phyloP scores from a whole-genome alignment of 2,329 filamentous ascomycete genomes.

The Calonectria pseudoreteaudii region DNA sequence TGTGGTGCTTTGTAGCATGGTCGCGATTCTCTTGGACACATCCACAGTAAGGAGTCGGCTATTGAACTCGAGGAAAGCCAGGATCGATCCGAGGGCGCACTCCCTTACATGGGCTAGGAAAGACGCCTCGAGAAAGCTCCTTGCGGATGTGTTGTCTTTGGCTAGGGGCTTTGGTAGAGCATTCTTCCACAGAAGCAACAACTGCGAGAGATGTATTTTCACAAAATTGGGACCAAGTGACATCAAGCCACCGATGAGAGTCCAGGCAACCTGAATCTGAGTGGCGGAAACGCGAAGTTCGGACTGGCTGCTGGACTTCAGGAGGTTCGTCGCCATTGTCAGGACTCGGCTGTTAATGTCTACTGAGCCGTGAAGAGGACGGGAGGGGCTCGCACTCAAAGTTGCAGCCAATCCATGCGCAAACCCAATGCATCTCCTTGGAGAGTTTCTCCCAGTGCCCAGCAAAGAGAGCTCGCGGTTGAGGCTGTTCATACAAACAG shows the following conservation, averaged over 20 bases:
- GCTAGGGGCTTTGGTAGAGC: constrained; percentile 94
- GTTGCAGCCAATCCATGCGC: constrained; percentile 92
- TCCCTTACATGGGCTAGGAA: constrained; percentile 96
- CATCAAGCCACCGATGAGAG: constrained; percentile 95
- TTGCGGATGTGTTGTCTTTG: constrained; percentile 87
- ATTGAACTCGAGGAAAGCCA: constrained; percentile 95
- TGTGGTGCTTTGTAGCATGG: constrained; percentile 95
- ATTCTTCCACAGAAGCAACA: constrained; percentile 96
- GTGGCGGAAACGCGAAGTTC: constrained; percentile 92
- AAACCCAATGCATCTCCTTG: constrained; percentile 87
- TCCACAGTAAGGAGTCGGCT: constrained; percentile 91
- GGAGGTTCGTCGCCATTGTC: constrained; percentile 88
- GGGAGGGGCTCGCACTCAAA: constrained; percentile 87
- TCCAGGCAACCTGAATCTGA: constrained; percentile 98
- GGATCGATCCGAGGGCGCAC: constrained; percentile 89
- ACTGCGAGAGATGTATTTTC: constrained; percentile 95
- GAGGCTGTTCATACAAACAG: constrained; percentile 96
- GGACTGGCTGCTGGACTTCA: constrained; percentile 92
- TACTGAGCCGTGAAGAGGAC: constrained; percentile 93
- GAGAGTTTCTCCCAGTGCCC: constrained; percentile 79
- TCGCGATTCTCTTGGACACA: constrained; percentile 90
- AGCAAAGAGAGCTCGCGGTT: constrained; percentile 86
- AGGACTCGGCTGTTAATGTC: constrained; percentile 94
- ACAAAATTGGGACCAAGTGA: constrained; percentile 97
- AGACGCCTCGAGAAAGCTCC: constrained; percentile 87